These are phyloP conservation scores for Omphalea diandra DNA, from an alignment of 441 rosid genomes.

Conservation along the genomic window DNA sequence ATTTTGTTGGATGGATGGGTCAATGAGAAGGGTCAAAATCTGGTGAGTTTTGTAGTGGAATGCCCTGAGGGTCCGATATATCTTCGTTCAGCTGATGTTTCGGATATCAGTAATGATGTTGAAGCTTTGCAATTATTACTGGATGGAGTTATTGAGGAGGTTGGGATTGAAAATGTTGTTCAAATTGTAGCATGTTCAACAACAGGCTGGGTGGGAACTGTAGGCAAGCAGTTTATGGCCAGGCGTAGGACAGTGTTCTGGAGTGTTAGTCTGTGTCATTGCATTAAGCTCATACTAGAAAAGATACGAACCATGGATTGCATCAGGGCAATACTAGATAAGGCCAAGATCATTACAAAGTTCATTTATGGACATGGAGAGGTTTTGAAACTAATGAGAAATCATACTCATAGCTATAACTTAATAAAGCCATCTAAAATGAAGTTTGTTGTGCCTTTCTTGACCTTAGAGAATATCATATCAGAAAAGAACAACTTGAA, in stretches of 20 bases:
- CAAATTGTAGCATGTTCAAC: slow-evolving; percentile 49
- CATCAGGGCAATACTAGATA: slow-evolving; percentile 28
- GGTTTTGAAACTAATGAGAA: slow-evolving; percentile 31
- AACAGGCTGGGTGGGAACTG: slow-evolving; percentile 40
- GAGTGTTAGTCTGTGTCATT: slow-evolving; percentile 49
- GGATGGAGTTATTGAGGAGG: slow-evolving; percentile 39
- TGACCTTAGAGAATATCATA: slow-evolving; percentile 45
- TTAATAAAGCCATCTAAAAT: slow-evolving; percentile 37
- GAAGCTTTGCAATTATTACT: slow-evolving; percentile 37
- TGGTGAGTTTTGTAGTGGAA: slow-evolving; percentile 50
- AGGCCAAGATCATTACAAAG: slow-evolving; percentile 35
- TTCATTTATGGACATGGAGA: slow-evolving; percentile 37
- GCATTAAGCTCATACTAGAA: slow-evolving; percentile 50
- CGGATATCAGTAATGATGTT: slow-evolving; percentile 24
- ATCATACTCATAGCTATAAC: slow-evolving; percentile 24
- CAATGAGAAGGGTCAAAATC: slow-evolving; percentile 39
- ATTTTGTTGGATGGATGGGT: slow-evolving; percentile 61
- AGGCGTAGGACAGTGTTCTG: slow-evolving; percentile 36
- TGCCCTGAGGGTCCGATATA: slow-evolving; percentile 47
- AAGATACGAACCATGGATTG: slow-evolving; percentile 31
- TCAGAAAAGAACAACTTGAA: slow-evolving; percentile 36
- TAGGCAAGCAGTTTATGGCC: slow-evolving; percentile 33
- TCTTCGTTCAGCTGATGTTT: slow-evolving; percentile 44
- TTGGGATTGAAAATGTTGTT: slow-evolving; percentile 47
- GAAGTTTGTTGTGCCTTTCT: slow-evolving; percentile 35